These are phyloP conservation scores for Botryosphaeria dothidea DNA, from an alignment of 2,329 filamentous ascomycete species.

Conservation along the genomic window DNA sequence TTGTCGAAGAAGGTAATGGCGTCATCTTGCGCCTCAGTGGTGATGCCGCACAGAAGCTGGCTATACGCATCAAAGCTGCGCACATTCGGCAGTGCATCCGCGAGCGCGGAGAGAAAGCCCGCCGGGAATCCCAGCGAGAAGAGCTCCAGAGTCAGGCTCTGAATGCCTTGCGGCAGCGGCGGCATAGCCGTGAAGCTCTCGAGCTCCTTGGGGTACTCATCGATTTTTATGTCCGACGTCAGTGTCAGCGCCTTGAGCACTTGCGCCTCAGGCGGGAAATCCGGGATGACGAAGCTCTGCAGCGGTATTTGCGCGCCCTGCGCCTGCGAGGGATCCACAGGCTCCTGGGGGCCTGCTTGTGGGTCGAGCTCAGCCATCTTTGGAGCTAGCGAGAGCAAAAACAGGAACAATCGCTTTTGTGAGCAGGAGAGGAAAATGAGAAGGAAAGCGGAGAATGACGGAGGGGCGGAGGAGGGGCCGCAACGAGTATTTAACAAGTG, in stretches of 20 bases:
- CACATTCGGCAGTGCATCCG: conserved; percentile 42
- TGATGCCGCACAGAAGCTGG: conserved; percentile 49
- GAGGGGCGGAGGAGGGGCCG: neutral
- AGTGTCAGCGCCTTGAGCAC: conserved; percentile 48
- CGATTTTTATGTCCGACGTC: conserved; percentile 51
- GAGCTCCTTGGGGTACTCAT: conserved; percentile 46
- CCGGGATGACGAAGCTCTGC: conserved; percentile 46
- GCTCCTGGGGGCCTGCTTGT: neutral
- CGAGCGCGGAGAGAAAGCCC: conserved; percentile 44
- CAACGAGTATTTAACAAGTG: neutral
- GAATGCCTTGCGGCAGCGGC: conserved; percentile 41
- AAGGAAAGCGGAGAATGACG: neutral
- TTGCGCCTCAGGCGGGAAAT: conserved; percentile 47
- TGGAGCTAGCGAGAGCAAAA: neutral
- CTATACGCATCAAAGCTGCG: conserved; percentile 48
- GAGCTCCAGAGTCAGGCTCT: conserved; percentile 49
- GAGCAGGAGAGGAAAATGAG: neutral
- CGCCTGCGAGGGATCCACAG: conserved; percentile 27
- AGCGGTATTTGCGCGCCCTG: conserved; percentile 51
- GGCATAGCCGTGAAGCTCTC: conserved; percentile 24
- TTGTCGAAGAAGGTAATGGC: conserved; percentile 44
- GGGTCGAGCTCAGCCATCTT: conserved; percentile 15
- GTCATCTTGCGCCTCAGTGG: conserved; percentile 39
- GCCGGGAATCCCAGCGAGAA: conserved; percentile 51
- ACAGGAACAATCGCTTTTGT: neutral